Base-by-base conservation (phyloP, 1,139 yeast genomes). In the Suhomyces panamericanus region DNA sequence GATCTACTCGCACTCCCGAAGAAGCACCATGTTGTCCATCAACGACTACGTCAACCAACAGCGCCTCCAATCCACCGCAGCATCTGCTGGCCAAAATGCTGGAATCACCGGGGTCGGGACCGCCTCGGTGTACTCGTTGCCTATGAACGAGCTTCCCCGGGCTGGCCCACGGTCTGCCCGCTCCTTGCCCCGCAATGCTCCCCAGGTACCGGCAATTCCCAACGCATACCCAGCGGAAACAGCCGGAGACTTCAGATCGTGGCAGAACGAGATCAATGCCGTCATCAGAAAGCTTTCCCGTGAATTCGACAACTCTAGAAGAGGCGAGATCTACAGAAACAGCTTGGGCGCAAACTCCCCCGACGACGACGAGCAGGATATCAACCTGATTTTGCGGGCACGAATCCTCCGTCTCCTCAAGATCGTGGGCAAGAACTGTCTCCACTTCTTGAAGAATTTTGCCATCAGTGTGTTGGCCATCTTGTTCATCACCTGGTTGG, bases 251-350 rank as follows among this genome's bases (percentile, higher is more conserved):
- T 70, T 74, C 49, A 67, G 65, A 45, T 63, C 59, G 17, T 74
- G 79, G 79, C 79, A 74, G 54, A 67, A 69, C 12, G 78, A 74
- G 47, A 72, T 74, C 31, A 74, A 73, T 49, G 53, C 64, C 41
- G 65, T 73, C 31, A 67, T 74, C 42, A 69, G 67, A 44, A 69
- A 66, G 50, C 64, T 74, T 39, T 63, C 75, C 9, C 58, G 67
- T 39, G 78, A 74, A 48, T 65, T 66, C 40, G 55, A 68, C 31
- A 56, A 53, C 37, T 30, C 41, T 17, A 53, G 49, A 35, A 42
- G 50, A n/a, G 40, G 38, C 4, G 45, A 45, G 7, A 16, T 32
- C 3, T 29, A 22, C 20, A 32, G 42, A 27, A 34, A 33, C 42
- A 45, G 32, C 10, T 30, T 35, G 1, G 41, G 46, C 13, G 31